These are phyloP conservation scores for Xylariaceae sp. DNA, from an alignment of 2,329 filamentous ascomycete species.

Conservation along the genomic window DNA sequence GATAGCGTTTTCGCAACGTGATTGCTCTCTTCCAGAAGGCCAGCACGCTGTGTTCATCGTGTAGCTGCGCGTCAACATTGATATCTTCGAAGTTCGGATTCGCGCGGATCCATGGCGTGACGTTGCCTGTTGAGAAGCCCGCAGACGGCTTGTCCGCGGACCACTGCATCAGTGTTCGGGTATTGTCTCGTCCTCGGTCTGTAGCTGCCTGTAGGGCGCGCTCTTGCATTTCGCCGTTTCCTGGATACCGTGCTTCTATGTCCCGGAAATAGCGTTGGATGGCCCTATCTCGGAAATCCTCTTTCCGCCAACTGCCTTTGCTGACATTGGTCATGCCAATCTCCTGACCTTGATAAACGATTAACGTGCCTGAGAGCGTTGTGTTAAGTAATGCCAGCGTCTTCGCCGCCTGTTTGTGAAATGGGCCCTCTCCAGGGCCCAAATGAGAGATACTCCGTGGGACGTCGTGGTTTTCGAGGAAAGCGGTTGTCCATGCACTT, in stretches of 20 bases:
- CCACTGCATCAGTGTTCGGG: slow-evolving; percentile 70
- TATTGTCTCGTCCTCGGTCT: slow-evolving; percentile 66
- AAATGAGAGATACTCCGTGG: slow-evolving; percentile 62
- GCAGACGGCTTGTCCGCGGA: slow-evolving; percentile 65
- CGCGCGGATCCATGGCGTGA: slow-evolving; percentile 72
- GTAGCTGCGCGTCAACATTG: slow-evolving; percentile 65
- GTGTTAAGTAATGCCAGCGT: slow-evolving; percentile 59
- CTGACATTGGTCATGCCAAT: slow-evolving; percentile 65
- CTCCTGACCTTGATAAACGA: slow-evolving; percentile 67
- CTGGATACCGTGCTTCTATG: slow-evolving; percentile 58
- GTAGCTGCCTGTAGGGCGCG: slow-evolving; percentile 28
- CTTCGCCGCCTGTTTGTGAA: slow-evolving; percentile 55
- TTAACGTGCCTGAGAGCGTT: slow-evolving; percentile 59
- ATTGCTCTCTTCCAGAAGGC: slow-evolving; percentile 68
- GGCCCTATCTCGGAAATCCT: slow-evolving; percentile 21
- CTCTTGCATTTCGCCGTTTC: slow-evolving; percentile 39
- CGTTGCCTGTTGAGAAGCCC: slow-evolving; percentile 58
- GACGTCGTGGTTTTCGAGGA: slow-evolving; percentile 70
- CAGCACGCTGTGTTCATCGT: slow-evolving; percentile 59
- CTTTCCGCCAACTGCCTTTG: slow-evolving; percentile 53
- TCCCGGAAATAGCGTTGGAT: slow-evolving; percentile 47
- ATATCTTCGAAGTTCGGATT: slow-evolving; percentile 67
- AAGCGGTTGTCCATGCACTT: slow-evolving; percentile 62
- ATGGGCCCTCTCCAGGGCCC: slow-evolving; percentile 51
- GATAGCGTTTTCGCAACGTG: slow-evolving; percentile 63